Evolutionary conservation across 495 filamentous ascomycete species (phyloP).

Genomic region (Penicillium samsonianum): DNA sequence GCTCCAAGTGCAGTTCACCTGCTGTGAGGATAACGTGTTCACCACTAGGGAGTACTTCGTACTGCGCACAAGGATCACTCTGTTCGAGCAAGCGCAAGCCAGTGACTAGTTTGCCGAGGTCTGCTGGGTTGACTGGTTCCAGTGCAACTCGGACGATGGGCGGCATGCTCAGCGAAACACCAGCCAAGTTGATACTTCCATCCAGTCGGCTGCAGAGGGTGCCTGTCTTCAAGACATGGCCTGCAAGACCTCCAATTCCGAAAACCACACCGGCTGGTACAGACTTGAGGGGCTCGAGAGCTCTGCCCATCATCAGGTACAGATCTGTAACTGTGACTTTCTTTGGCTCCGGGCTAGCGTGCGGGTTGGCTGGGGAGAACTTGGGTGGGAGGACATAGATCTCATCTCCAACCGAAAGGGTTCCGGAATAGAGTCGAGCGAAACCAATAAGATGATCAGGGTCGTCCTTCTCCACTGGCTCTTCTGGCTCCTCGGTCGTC

Average conservation of each 20-base stretch:
- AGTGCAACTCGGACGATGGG: conserved; percentile 96
- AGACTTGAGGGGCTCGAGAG: conserved; percentile 76
- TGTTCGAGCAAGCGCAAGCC: conserved; percentile 88
- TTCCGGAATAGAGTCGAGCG: conserved; percentile 89
- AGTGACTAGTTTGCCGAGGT: conserved; percentile 89
- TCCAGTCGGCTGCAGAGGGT: conserved; percentile 88
- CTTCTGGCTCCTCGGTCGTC: conserved; percentile 29
- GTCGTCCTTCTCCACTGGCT: conserved; percentile 57
- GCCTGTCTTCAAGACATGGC: conserved; percentile 89
- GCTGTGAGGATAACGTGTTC: conserved; percentile 96
- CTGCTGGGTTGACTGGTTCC: conserved; percentile 82
- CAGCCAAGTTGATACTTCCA: conserved; percentile 90
- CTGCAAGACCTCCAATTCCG: conserved; percentile 90
- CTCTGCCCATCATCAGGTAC: conserved; percentile 94
- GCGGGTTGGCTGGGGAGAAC: conserved; percentile 78
- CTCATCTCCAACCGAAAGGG: conserved; percentile 81
- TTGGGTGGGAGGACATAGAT: conserved; percentile 91
- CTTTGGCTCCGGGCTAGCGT: conserved; percentile 72
- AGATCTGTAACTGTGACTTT: conserved; percentile 84
- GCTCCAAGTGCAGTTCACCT: conserved; percentile 91
- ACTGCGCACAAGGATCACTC: conserved; percentile 93
- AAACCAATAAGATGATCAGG: conserved; percentile 92
- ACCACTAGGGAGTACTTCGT: conserved; percentile 88
- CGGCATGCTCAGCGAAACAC: conserved; percentile 70
- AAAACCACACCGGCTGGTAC: conserved; percentile 95